Evolutionary conservation across 768 basidiomycete genomes (phyloP), one percentile per base, ranked within the genome.

Genomic region (Daedaleopsis nitida): DNA sequence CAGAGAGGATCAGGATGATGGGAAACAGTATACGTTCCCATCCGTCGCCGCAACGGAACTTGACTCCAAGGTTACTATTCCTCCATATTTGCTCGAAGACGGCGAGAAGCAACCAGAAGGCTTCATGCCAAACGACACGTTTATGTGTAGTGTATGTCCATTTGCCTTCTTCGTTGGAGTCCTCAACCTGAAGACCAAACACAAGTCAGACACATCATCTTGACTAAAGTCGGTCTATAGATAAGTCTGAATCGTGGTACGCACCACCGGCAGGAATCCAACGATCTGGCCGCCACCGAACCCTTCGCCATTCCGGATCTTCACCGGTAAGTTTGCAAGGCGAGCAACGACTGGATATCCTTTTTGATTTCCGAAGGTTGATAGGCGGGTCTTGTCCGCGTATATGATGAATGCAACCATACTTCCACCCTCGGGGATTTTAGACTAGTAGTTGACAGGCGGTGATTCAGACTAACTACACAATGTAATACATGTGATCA

Each of bases 61-160:
- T 35, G 19, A 23, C 39, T n/a, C 55, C 44, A 12, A n/a, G 19
- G 3, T 11, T n/a, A 3, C 4, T 3, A 32, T 7, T 7, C 27
- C 27, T 3, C 13, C 7, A 44, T 14, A 5, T 3, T 32, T 35
- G 39, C 5, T 21, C 17, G 2, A 16, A 8, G 16, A 66, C 50
- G 1, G 14, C 0, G 10, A 57, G 42, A 0, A 79, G 63, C 10
- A 60, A 66, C 11, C 72, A 62, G 24, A 80, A 75, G 0, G 73
- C 61, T 17, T 69, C 47, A 45, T 81, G 80, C 77, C 78, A 80
- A 2, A 80, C 62, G 27, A 50, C 34, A 9, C 56, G 50, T 34
- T 63, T 48, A 3, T 21, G 43, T 2, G 69, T 73, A 0, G 71
- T 69, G 53, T 66, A 79, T 0, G 47, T 58, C 3, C 66, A 62